Conservation (phyloP, 179 eudicot species). For the Silene coronaria region DNA sequence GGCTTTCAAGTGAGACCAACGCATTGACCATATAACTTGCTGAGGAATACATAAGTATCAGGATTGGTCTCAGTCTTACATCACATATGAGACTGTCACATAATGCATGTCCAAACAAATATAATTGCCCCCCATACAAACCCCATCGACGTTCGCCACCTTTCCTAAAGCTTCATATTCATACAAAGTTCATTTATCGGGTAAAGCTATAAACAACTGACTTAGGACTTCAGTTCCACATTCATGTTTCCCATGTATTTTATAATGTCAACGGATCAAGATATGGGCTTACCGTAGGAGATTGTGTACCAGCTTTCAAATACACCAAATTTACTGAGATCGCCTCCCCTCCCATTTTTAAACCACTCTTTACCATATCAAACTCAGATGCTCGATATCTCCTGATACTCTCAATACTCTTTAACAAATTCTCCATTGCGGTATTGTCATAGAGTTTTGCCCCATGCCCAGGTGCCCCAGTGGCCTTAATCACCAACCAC, state of each 20-base stretch:
- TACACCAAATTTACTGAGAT: slow-evolving; percentile 73
- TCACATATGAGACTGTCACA: too few relatives aligned
- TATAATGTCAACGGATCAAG: not conserved
- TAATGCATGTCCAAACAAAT: too few relatives aligned
- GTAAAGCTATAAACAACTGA: too few relatives aligned
- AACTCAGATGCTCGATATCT: slow-evolving; percentile 74
- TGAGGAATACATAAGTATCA: too few relatives aligned
- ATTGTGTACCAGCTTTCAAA: slow-evolving; percentile 72
- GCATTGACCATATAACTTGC: too few relatives aligned
- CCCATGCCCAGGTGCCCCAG: slow-evolving; percentile 87
- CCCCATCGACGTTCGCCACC: too few relatives aligned
- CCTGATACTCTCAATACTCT: slow-evolving; percentile 68
- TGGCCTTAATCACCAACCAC: slow-evolving; percentile 85
- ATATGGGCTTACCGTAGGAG: slow-evolving; percentile 57
- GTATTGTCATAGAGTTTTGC: slow-evolving; percentile 75
- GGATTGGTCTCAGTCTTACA: too few relatives aligned
- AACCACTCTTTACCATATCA: slow-evolving; percentile 69
- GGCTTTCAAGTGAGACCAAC: too few relatives aligned
- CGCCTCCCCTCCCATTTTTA: slow-evolving; percentile 69
- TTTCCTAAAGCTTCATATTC: too few relatives aligned
- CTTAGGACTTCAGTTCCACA: too few relatives aligned
- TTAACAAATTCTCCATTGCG: slow-evolving; percentile 73
- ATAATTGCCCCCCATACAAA: too few relatives aligned
- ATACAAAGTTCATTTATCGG: too few relatives aligned
- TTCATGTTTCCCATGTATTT: not conserved